Percentiles rank a stretch among this genome's conserved stretches.
Evolutionary conservation across 495 filamentous ascomycete species (phyloP).

Genomic region (Neurospora pannonica): DNA sequence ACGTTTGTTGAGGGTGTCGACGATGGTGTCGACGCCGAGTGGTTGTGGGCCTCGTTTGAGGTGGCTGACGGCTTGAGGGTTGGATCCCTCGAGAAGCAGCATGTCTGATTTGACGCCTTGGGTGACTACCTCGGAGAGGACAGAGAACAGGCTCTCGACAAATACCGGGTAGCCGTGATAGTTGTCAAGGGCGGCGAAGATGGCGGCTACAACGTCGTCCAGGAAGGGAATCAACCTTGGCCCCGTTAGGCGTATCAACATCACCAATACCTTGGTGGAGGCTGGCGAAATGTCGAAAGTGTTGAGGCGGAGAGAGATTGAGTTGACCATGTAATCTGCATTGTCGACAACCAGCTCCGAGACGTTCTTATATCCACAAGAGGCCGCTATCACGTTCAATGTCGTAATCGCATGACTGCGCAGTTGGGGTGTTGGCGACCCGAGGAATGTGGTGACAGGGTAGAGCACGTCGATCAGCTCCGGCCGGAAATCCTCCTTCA

Average conservation of each 20-base stretch:
- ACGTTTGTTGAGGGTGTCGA: conserved; percentile 12
- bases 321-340: conserved; percentile 93
- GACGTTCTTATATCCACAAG: conserved; percentile 67
- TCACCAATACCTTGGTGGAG: conserved; percentile 79
- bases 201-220: conserved; percentile 79
- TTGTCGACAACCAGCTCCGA: conserved; percentile 81
- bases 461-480: conserved; percentile 91
- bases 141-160: conserved; percentile 76
- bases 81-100: conserved; percentile 34
- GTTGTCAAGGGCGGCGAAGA: conserved; percentile 82
- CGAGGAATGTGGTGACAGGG: conserved; percentile 77
- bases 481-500: conserved; percentile 59
- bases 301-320: conserved; percentile 79
- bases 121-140: conserved; percentile 70
- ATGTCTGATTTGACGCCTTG: conserved; percentile 61
- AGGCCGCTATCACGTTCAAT: conserved; percentile 64
- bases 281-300: conserved; percentile 86
- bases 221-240: conserved; percentile 75
- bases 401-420: conserved; percentile 76
- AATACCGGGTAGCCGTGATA: conserved; percentile 89
- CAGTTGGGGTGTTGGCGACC: conserved; percentile 56
- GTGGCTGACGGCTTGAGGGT: conserved; percentile 24
- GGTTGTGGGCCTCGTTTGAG: conserved; percentile 14
- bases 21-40: conserved; percentile 8
- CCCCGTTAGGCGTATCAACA: conserved; percentile 89